Evolutionary conservation across 495 filamentous ascomycete species (phyloP).

Genomic region (Lophiostoma macrostomum): DNA sequence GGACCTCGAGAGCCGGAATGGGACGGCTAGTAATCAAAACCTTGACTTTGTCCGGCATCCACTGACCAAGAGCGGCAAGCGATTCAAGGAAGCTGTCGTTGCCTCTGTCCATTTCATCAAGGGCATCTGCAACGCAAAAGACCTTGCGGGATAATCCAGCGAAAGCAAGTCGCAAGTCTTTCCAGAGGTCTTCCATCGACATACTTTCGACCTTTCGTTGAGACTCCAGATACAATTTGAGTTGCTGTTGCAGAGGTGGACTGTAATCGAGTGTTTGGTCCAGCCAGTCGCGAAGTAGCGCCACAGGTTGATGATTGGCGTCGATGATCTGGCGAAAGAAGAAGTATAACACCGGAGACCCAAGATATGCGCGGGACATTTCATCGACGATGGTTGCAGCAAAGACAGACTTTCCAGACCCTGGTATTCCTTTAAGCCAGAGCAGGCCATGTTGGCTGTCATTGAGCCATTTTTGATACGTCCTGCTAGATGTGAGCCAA

Average conservation of each 20-base stretch:
- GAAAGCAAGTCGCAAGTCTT: constrained; percentile 33
- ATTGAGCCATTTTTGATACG: constrained; percentile 46
- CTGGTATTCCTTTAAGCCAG: constrained; percentile 53
- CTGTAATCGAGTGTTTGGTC: constrained; percentile 44
- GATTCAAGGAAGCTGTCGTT: constrained; percentile 39
- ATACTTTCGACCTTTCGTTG: background rate
- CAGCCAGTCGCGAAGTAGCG: constrained; percentile 47
- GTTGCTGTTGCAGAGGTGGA: constrained; percentile 39
- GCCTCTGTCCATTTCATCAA: constrained; percentile 49
- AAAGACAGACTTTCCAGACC: constrained; percentile 52
- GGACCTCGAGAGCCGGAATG: constrained; percentile 36
- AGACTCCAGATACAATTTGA: background rate
- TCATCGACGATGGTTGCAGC: constrained; percentile 42
- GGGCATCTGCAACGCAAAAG: constrained; percentile 50
- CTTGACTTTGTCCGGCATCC: constrained; percentile 44
- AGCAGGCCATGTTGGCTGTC: constrained; percentile 40
- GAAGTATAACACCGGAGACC: constrained; percentile 49
- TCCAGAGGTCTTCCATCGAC: constrained; percentile 33
- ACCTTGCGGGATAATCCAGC: constrained; percentile 35
- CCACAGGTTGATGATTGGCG: constrained; percentile 46
- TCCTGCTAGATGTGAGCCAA: constrained; percentile 43
- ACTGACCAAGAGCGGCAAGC: constrained; percentile 40
- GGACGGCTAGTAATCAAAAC: constrained; percentile 48
- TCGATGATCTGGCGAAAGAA: constrained; percentile 56
- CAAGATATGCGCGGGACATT: constrained; percentile 29